Evolutionary conservation across 2,329 filamentous ascomycete genomes (phyloP), one percentile per base, ranked within the genome.

Genomic region (Phoma sp.): DNA sequence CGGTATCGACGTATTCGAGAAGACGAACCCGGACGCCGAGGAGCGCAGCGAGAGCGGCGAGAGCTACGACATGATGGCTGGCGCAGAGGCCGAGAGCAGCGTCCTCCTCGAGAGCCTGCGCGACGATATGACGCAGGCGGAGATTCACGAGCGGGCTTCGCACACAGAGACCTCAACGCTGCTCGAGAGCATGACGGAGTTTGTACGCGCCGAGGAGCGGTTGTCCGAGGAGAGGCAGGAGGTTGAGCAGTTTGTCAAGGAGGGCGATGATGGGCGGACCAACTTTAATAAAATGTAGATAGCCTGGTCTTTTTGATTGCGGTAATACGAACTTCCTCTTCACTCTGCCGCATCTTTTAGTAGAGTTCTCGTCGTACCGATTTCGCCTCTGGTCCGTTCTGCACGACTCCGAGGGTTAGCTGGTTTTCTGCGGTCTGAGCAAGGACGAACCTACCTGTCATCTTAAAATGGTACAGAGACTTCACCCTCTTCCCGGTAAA

Each of bases 21-120:
- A 67, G 55, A 57, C 61, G 2, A 66, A 64, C 12, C 68, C 64
- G 9, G 68, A 70, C 29, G 68, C 63, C 38, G 70, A 62, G n/a
- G 67, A 68, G 39, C 41, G 38, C 31, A 48, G 48, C 21, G 58
- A 66, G 41, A 80, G 78, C 27, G 54, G 48, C 10, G 58, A 66
- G 43, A 80, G 77, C 57, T 81, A 80, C 43, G 78, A 81, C 57
- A 63, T 79, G 58, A 74, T 81, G 74, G 76, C 76, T 19, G 76
- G 75, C 4, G 74, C 77, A 0, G 79, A 80, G 61, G 76, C 76
- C 0, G 77, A 80, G 58, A 61, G 63, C 12, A 72, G 68, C 19
- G 57, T 74, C 3, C 17, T 76, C 7, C 46, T 74, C 4, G 72
- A 74, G 47, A 66, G 69, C 21, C 37, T 69, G 55, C 59, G 64